Evolutionary conservation across 2,329 filamentous ascomycete genomes (phyloP).

Genomic region (Seiridium cupressi): DNA sequence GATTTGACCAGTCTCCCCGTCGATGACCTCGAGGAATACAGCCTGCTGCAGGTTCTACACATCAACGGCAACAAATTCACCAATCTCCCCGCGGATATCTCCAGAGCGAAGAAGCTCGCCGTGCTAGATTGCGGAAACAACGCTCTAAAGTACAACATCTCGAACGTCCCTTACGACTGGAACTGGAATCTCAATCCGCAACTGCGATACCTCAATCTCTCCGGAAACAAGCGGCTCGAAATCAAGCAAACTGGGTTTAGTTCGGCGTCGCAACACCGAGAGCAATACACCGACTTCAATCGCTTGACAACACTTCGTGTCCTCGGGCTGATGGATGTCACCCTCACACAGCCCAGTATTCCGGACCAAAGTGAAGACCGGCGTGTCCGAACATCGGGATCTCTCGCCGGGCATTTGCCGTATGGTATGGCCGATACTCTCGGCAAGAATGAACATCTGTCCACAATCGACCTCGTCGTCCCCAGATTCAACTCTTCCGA

Average conservation of each 20-base stretch:
- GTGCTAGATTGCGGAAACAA: constrained; percentile 96
- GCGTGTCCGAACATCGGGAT: constrained; percentile 95
- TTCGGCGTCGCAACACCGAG: constrained; percentile 55
- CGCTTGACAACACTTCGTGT: constrained; percentile 80
- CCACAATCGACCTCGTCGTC: constrained; percentile 92
- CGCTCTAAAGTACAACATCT: constrained; percentile 95
- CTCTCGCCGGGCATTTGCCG: constrained; percentile 81
- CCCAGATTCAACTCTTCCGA: constrained; percentile 88
- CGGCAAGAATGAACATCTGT: constrained; percentile 89
- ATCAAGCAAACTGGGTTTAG: constrained; percentile 69
- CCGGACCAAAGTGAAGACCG: constrained; percentile 94
- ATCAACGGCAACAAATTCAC: constrained; percentile 99
- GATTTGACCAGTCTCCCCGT: constrained; percentile 87
- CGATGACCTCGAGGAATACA: constrained; percentile 90
- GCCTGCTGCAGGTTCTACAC: constrained; percentile 82
- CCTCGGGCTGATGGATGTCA: constrained; percentile 96
- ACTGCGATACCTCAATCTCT: constrained; percentile 90
- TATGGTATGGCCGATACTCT: constrained; percentile 98
- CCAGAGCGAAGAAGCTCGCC: constrained; percentile 86
- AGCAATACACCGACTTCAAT: constrained; percentile 84
- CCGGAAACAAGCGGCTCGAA: constrained; percentile 92
- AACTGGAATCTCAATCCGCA: constrained; percentile 99
- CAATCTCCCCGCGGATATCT: constrained; percentile 90
- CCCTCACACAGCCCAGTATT: constrained; percentile 86
- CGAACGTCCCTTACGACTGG: constrained; percentile 99